These are phyloP conservation scores for Metschnikowia lunata DNA, from an alignment of 805 yeast species.

Conservation along the genomic window DNA sequence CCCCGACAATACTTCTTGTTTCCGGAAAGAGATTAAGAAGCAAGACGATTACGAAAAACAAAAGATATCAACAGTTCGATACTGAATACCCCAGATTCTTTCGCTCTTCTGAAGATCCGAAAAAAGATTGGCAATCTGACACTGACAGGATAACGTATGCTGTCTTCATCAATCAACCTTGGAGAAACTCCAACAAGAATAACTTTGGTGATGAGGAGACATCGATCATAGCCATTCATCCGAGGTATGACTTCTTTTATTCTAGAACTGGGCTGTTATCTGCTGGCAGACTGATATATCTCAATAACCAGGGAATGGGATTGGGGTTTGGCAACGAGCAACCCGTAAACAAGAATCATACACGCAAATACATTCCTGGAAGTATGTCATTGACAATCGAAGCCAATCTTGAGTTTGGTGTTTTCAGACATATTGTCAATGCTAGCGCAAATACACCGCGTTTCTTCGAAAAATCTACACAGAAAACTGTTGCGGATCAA, in stretches of 20 bases:
- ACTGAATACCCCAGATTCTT: conserved; percentile 42
- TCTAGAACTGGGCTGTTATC: conserved; percentile 28
- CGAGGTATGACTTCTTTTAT: conserved; percentile 52
- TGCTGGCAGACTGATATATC: conserved; percentile 48
- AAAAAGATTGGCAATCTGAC: conserved; percentile 34
- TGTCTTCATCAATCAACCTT: conserved; percentile 62
- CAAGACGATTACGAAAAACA: conserved; percentile 33
- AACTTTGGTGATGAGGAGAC: conserved; percentile 63
- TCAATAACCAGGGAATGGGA: conserved; percentile 73
- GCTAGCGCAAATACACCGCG: conserved; percentile 17
- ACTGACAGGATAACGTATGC: conserved; percentile 53
- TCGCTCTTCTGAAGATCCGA: conserved; percentile 22
- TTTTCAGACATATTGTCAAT: conserved; percentile 63
- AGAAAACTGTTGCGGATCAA: conserved; percentile 12
- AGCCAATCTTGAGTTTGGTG: conserved; percentile 71
- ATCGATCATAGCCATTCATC: conserved; percentile 62
- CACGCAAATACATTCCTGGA: conserved; percentile 56
- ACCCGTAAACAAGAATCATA: conserved; percentile 48
- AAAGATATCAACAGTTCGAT: conserved; percentile 49
- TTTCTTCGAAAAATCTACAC: conserved; percentile 26
- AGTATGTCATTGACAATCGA: conserved; percentile 79
- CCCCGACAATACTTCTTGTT: conserved; percentile 71
- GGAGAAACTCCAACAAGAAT: conserved; percentile 70
- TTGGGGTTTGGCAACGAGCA: conserved; percentile 76
- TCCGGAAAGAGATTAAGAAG: conserved; percentile 53